Evolutionary conservation across 2,329 filamentous ascomycete species (phyloP), one percentile per base, ranked within the genome.

Genomic region (Cytospora chrysosperma): DNA sequence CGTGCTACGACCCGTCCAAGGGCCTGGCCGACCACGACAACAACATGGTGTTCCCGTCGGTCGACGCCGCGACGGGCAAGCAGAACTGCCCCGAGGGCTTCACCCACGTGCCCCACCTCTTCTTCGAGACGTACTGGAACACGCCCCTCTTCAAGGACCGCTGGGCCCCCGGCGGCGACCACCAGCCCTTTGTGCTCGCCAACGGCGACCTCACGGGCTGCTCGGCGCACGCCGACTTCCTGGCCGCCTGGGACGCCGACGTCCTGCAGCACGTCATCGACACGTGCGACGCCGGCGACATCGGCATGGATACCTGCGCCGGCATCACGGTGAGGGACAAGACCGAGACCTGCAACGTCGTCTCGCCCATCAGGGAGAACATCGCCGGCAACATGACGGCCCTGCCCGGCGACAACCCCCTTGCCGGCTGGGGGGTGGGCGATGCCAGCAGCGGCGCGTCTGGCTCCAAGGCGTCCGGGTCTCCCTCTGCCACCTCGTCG

Each of bases 141-240:
- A 87, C 85, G 3, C 79, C 79, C 52, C 71, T 74, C 51, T 85
- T 86, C 70, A 65, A 74, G 63, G 75, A 77, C 69, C 79, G 81
- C 70, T 87, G 84, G 84, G 78, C 78, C n/a, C 76, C 78, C 53
- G 78, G 81, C 68, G 78, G 81, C 65, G 84, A 82, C 69, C 72
- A 71, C 27, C 83, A 85, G 76, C 87, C 87, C 13, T 91, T 91
- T 70, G 85, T 91, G 60, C 83, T 90, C 51, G 79, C 88, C 67
- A 87, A 87, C 71, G 89, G 89, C 52, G 89, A 93, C 63, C 78
- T 81, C 24, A 90, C 89, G 13, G 90, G 89, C 62, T 91, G 85
- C 77, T 85, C 85, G 69, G 82, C 83, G 65, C 89, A 92, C 75
- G 88, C 82, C 55, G 89, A 93, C 74, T 92, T 93, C 77, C 75